Evolutionary conservation across 2,329 filamentous ascomycete species (phyloP), one percentile per base, ranked within the genome.

Genomic region (Fusarium tupiense): DNA sequence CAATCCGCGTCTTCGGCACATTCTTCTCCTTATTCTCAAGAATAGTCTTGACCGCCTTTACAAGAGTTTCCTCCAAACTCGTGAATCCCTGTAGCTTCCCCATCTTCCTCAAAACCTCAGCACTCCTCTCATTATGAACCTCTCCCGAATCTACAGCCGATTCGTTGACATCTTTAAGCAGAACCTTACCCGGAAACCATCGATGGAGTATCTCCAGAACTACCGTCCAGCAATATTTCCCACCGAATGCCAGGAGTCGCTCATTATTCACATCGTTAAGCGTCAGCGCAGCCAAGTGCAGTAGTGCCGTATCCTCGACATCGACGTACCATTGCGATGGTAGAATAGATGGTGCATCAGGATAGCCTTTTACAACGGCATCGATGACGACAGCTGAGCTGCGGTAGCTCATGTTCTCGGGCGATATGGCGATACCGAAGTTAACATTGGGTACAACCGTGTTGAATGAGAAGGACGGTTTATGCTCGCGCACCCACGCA

Each of bases 21-120:
- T 54, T 13, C 35, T 54, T 38, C 5, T 8, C 52, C 14, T 9
- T 54, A 1, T 40, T 29, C 35, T 29, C 52, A 7, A 54, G 14
- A 8, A 40, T 29, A 0, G 35, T 54, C 14, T 54, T 40, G 0
- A 54, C 35, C 0, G 20, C 52, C 52, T 54, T 29, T 8, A 19
- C 24, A 10, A 54, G 20, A n/a, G 52, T 54, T 5, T 40, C 5
- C 0, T 54, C 52, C 24, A 54, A 40, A 0, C 10, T 0, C 0
- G 35, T 40, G 1, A 54, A 40, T 6, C 52, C 52, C 0, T n/a
- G 24, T 1, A 29, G 1, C 3, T 54, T 54, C 4, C 35, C 35
- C 35, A 40, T 40, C 11, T 19, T 22, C 24, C 20, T 14, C 52
- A 54, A 14, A 6, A 29, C 11, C 14, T 40, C 19, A n/a, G 20